These are phyloP conservation scores for Kazachstania viticola DNA, from an alignment of 805 yeast genomes.

Conservation along the genomic window DNA sequence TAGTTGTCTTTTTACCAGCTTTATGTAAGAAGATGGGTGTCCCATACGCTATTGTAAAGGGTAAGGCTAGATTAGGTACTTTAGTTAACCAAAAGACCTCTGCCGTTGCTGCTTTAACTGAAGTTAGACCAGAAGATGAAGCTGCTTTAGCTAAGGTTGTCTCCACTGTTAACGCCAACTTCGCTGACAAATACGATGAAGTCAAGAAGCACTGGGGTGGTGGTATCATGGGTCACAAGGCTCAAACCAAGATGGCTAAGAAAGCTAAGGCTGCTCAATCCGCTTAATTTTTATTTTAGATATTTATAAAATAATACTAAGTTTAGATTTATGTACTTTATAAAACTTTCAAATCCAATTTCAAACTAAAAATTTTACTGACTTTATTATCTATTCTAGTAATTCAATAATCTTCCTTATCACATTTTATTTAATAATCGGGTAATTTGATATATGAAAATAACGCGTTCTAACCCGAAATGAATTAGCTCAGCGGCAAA, in stretches of 20 bases:
- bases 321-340: too few relatives aligned
- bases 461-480: too few relatives aligned
- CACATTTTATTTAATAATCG: too few relatives aligned
- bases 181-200: conserved; percentile 88
- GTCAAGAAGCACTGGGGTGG: conserved; percentile 99
- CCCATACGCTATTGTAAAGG: conserved; percentile 96
- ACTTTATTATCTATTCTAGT: too few relatives aligned
- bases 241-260: conserved; percentile 76
- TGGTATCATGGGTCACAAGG: conserved; percentile 94
- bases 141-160: conserved; percentile 63
- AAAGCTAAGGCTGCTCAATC: conserved; percentile 44
- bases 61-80: conserved; percentile 97
- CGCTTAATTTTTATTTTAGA: conserved; percentile 22
- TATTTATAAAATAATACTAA: too few relatives aligned
- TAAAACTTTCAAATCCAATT: too few relatives aligned
- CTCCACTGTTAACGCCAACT: conserved; percentile 69
- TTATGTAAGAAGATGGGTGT: conserved; percentile 99
- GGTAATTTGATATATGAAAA: too few relatives aligned
- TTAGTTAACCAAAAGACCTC: conserved; percentile 96
- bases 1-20: conserved; percentile 96
- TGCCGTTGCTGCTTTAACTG: conserved; percentile 94
- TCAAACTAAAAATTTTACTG: too few relatives aligned
- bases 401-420: neutral
- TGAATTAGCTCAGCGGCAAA: too few relatives aligned
- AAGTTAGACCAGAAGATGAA: conserved; percentile 89